Conservation (phyloP, 2,329 filamentous ascomycete species). For the Talaromyces sp. region DNA sequence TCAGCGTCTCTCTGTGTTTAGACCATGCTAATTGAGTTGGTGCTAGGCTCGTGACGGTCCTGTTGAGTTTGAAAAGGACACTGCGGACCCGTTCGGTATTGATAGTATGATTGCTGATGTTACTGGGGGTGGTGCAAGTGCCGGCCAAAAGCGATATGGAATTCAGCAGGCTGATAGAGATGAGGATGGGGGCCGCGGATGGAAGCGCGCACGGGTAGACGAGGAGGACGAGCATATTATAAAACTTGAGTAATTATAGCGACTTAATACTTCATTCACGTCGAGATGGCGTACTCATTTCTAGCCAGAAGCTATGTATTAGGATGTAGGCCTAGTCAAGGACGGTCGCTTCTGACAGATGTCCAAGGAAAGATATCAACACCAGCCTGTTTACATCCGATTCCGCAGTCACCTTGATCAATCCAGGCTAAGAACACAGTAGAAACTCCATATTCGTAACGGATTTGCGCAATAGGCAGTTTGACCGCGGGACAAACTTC, state of each 20-base stretch:
- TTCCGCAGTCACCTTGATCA: background rate
- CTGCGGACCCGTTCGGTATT: constrained; percentile 84
- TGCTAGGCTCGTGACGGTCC: constrained; percentile 75
- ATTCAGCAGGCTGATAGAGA: constrained; percentile 45
- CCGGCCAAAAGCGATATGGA: constrained; percentile 48
- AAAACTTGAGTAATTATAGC: background rate
- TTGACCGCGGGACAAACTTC: background rate
- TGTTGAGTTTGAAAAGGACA: constrained; percentile 93
- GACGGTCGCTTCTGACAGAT: background rate
- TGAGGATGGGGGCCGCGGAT: constrained; percentile 75
- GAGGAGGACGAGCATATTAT: constrained; percentile 52
- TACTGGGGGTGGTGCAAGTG: constrained; percentile 57
- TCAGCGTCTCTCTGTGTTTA: background rate
- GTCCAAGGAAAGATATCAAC: background rate
- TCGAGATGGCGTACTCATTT: background rate
- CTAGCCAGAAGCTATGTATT: no score
- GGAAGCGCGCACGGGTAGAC: constrained; percentile 72
- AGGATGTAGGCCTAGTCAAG: background rate
- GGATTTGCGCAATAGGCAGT: background rate
- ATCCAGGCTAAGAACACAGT: no score
- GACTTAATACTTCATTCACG: background rate
- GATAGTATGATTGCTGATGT: constrained; percentile 88
- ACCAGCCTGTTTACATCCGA: background rate
- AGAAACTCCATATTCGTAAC: background rate
- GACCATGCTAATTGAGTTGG: constrained; percentile 5